Evolutionary conservation across 768 basidiomycete genomes (phyloP), one percentile per base, ranked within the genome.

Genomic region (Lentinula detonsa): DNA sequence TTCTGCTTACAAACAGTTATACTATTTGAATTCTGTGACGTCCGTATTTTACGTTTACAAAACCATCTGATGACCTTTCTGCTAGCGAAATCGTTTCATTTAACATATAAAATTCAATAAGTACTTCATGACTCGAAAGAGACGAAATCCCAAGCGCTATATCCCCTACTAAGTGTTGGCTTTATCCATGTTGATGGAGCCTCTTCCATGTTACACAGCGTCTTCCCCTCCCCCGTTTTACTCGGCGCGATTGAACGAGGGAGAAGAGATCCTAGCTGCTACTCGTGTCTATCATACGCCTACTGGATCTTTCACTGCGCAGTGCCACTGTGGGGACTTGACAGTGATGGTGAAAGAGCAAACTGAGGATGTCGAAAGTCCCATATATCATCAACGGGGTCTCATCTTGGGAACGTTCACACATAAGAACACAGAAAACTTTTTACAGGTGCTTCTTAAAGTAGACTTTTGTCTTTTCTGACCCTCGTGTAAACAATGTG

Each of bases 331-430:
- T 28, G 42, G 45, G 10, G 37, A 40, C 34, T 34, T 59, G 33
- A 49, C 46, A 10, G 57, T 59, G 18, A 50, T 18, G 16, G 18
- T 59, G 57, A 59, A 49, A 10, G 57, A 59, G 37, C 57, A 59
- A 15, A 39, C 34, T 15, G 57, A 59, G 9, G 57, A 59, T 28
- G 23, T 50, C 6, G 57, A 59, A 13, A 48, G 13, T 11, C 57
- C 57, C 3, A 3, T 39, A 10, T 59, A 59, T 33, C 45, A 50
- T 15, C 43, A 50, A 37, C 57, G 33, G 18, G 57, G 57, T 37
- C 31, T 48, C n/a, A 34, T 59, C 8, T 34, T 40, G 10, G 57
- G 57, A 8, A 59, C 31, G 4, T 10, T 59, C 15, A 10, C 15
- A 3, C 48, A 48, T 28, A 46, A 49, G n/a, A 35, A 45, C 23